A percentile compares a stretch with the other conserved stretches of the same genome.
Conservation (phyloP, 2,329 filamentous ascomycete genomes). For the Hypoxylon sp. region DNA sequence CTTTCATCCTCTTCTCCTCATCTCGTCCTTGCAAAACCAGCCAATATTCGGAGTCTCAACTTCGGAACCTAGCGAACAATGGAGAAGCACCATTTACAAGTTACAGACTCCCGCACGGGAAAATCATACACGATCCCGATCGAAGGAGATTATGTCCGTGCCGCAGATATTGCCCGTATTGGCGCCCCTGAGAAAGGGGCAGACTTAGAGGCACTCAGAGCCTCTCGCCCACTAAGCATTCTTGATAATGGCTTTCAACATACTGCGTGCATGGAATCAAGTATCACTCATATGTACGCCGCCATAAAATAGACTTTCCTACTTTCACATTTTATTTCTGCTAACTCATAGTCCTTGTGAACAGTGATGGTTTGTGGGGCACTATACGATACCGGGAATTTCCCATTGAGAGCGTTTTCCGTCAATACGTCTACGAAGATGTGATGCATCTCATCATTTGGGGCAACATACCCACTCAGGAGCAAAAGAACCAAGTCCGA, state of each 20-base stretch:
- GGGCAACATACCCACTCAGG: slow-evolving; percentile 54
- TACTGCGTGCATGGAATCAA: slow-evolving; percentile 51
- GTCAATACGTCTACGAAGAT: slow-evolving; percentile 49
- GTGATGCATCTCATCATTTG: slow-evolving; percentile 58
- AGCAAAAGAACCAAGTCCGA: slow-evolving; percentile 52
- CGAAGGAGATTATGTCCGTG: slow-evolving; percentile 45
- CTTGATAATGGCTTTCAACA: slow-evolving; percentile 48
- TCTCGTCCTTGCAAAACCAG: background rate
- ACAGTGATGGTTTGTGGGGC: slow-evolving; percentile 47
- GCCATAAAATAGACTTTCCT: background rate
- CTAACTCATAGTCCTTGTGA: slow-evolving; percentile 9
- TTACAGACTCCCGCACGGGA: slow-evolving; percentile 50
- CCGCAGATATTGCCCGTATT: slow-evolving; percentile 47
- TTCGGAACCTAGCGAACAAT: slow-evolving; percentile 27
- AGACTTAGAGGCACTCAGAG: slow-evolving; percentile 24
- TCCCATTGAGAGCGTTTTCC: slow-evolving; percentile 47
- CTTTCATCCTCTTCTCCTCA: slow-evolving; percentile 4
- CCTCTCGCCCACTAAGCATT: slow-evolving; percentile 43
- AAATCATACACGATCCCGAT: slow-evolving; percentile 49
- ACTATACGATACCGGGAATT: slow-evolving; percentile 48
- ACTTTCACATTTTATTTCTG: background rate
- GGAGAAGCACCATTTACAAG: slow-evolving; percentile 45
- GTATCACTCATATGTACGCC: slow-evolving; percentile 49
- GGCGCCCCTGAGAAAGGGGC: slow-evolving; percentile 32
- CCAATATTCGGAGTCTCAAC: background rate